A percentile compares a stretch with the other conserved stretches of the same genome.
Evolutionary conservation across 2,329 filamentous ascomycete species (phyloP).

Genomic region (Biscogniauxia mediterranea): DNA sequence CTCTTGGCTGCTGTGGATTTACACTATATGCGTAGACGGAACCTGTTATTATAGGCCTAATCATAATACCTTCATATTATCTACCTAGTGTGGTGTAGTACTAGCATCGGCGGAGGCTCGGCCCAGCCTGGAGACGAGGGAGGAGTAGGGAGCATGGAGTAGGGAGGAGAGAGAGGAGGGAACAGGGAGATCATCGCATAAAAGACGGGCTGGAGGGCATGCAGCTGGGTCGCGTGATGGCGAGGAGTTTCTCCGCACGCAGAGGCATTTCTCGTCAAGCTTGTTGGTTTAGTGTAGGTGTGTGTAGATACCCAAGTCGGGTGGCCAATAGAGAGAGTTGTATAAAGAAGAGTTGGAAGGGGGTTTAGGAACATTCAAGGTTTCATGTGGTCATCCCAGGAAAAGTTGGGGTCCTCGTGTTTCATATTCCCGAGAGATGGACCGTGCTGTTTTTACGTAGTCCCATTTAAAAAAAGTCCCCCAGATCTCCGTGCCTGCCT

Average conservation of each 20-base stretch:
- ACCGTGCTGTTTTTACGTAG: conserved; percentile 11
- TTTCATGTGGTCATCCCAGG: conserved; percentile 14
- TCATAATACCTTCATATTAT: background rate
- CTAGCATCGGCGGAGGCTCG: too few relatives aligned
- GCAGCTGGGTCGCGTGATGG: too few relatives aligned
- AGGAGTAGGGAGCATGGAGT: too few relatives aligned
- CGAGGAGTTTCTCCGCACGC: too few relatives aligned
- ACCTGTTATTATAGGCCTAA: background rate
- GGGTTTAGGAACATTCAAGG: conserved; percentile 7
- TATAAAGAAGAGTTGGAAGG: conserved; percentile 4
- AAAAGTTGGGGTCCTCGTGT: conserved; percentile 15
- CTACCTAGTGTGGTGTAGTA: too few relatives aligned
- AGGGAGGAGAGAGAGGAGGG: too few relatives aligned
- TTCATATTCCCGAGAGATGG: conserved; percentile 6
- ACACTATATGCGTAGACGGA: too few relatives aligned
- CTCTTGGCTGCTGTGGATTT: too few relatives aligned
- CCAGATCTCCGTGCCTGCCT: background rate
- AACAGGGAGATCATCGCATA: background rate
- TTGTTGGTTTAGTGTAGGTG: background rate
- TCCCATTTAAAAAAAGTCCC: background rate
- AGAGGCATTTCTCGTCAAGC: background rate
- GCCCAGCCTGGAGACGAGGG: too few relatives aligned
- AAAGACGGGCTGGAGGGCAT: background rate
- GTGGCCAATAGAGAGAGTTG: conserved; percentile 7
- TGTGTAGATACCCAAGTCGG: conserved; percentile 1